Conservation (phyloP, 2,329 filamentous ascomycete genomes). For the Aspergillus sclerotialis region DNA sequence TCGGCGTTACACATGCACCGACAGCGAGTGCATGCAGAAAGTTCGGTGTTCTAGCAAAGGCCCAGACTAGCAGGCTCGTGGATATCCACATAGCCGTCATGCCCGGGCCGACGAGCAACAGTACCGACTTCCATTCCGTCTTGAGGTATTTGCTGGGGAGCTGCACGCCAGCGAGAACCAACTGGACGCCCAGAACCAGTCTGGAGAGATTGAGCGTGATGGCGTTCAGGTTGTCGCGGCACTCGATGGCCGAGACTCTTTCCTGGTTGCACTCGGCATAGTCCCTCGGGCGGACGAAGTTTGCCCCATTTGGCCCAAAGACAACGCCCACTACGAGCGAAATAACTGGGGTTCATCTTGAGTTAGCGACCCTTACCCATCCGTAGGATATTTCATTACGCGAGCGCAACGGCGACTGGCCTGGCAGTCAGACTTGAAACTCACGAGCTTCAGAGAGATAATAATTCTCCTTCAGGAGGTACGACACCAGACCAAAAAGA, state of each 20-base stretch:
- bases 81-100: conserved; percentile 76
- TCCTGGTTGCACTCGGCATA: not conserved
- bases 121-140: conserved; percentile 64
- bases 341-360: conserved; percentile 52
- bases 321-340: conserved; percentile 68
- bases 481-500: conserved; percentile 74
- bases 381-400: not conserved
- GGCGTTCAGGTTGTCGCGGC: conserved; percentile 50
- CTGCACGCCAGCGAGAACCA: conserved; percentile 75
- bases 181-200: conserved; percentile 74
- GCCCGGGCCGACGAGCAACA: conserved; percentile 65
- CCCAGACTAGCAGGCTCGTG: conserved; percentile 67
- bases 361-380: not conserved
- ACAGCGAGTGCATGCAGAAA: conserved; percentile 70
- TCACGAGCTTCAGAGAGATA: conserved; percentile 77
- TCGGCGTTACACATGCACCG: conserved; percentile 75
- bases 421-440: conserved; percentile 32
- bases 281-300: conserved; percentile 62
- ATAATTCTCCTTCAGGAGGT: conserved; percentile 73
- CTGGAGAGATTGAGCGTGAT: conserved; percentile 74
- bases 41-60: conserved; percentile 56
- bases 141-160: conserved; percentile 70
- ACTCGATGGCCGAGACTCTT: not conserved
- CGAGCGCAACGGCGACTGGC: not conserved
- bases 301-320: conserved; percentile 63